Base-by-base conservation (phyloP, 2,329 filamentous ascomycete species). In the Coccinonectria pachysandricola region DNA sequence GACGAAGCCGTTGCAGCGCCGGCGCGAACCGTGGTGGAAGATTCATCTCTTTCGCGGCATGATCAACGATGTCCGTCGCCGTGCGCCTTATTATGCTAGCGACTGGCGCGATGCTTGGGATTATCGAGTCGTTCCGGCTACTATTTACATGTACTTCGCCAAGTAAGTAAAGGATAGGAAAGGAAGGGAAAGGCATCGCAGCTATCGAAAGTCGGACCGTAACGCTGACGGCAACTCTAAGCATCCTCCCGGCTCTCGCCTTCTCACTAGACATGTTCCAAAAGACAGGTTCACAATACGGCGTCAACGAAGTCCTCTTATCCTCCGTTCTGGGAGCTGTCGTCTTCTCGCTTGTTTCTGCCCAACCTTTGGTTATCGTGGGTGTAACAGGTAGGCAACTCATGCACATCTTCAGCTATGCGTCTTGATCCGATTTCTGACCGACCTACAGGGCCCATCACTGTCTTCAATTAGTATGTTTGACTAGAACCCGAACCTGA, bases 231-330 rank as follows among this genome's bases (percentile, higher is more conserved):
- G n/a, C n/a, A n/a, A n/a, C n/a, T n/a, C n/a, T n/a, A n/a, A 91
- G 83, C 58, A 91, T 93, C 46, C 59, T 93, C 8, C 85, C 86
- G 1, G 85, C 86, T 2, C 59, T 93, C 33, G 86, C 86, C 24
- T 93, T 93, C 57, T 91, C 83, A 2, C 66, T 93, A 27, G 85
- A 94, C 55, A 93, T 94, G 86, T 91, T 92, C 49, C 79, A 78
- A 35, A 88, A 87, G 56, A 94, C 84, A 1, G 64, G 78, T 35
- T 79, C 79, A 55, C 80, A 81, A 40, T 93, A 85, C 46, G 85
- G 86, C 26, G 85, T 94, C 31, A 93, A 93, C 50, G 86, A 94
- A 57, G 85, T 91, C 3, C 63, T 94, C n/a, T 63, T 94, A 19
- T 69, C 86, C 6, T 92, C 83, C 2, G 85, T 92, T 2, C 62